Percentiles rank a stretch among this genome's conserved stretches.
These are phyloP conservation scores for Sporothrix schenckii DNA, from an alignment of 2,329 filamentous ascomycete species.

Conservation along the genomic window DNA sequence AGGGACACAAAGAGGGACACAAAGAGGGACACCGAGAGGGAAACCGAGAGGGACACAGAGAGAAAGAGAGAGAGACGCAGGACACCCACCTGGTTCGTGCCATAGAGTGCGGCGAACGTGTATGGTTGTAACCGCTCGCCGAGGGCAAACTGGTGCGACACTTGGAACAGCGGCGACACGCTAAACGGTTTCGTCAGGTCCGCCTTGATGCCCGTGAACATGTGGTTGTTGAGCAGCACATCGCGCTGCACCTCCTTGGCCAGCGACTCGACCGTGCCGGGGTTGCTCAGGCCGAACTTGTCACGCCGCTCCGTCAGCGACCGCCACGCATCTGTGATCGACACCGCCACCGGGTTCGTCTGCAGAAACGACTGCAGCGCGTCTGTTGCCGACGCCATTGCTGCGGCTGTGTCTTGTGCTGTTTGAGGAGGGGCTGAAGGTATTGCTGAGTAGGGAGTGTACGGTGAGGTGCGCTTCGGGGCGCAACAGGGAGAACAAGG, in stretches of 20 bases:
- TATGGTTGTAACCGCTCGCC: constrained; percentile 93
- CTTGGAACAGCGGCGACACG: constrained; percentile 90
- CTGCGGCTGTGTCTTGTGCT: neutral
- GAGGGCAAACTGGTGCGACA: constrained; percentile 95
- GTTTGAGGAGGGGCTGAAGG: neutral
- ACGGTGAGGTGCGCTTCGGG: neutral
- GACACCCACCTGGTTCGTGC: constrained; percentile 77
- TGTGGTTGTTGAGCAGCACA: constrained; percentile 93
- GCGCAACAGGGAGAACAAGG: neutral
- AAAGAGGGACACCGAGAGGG: no score
- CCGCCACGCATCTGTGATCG: constrained; percentile 75
- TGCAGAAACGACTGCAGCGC: constrained; percentile 67
- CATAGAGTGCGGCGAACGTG: constrained; percentile 90
- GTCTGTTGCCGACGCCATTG: constrained; percentile 52
- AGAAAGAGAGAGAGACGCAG: neutral
- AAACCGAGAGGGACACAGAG: neutral
- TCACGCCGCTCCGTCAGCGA: constrained; percentile 84
- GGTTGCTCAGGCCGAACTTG: constrained; percentile 86
- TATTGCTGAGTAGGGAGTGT: neutral
- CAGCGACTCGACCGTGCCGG: constrained; percentile 83
- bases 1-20: neutral
- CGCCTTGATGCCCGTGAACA: constrained; percentile 94
- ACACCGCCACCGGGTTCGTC: constrained; percentile 71
- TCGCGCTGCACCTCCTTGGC: constrained; percentile 92
- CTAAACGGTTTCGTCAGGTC: constrained; percentile 97